Percentiles rank a stretch among this genome's conserved stretches.
These are phyloP conservation scores for Plasmodium reichenowi DNA, from an alignment of 169 alveolate species.

Conservation along the genomic window DNA sequence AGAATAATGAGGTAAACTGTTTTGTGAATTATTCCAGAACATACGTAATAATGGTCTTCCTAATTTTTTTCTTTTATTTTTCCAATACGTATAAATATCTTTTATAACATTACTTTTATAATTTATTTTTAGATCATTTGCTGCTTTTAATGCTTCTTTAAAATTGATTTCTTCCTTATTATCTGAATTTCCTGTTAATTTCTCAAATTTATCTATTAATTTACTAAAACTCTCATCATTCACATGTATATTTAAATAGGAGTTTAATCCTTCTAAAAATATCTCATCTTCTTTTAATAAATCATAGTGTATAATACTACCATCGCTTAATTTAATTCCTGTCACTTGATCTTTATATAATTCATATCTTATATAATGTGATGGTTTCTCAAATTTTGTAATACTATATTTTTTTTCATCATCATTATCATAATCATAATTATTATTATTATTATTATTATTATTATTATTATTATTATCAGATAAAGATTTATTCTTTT, in stretches of 20 bases:
- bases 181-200: constrained; percentile 77
- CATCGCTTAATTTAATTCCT: constrained; percentile 86
- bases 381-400: constrained; percentile 80
- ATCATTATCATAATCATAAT: too few relatives aligned
- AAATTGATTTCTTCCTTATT: constrained; percentile 76
- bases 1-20: constrained; percentile 87
- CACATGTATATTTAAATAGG: constrained; percentile 52
- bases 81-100: constrained; percentile 84
- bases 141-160: constrained; percentile 78
- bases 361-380: constrained; percentile 87
- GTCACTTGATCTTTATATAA: constrained; percentile 86
- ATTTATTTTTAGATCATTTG: constrained; percentile 40
- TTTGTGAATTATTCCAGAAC: constrained; percentile 89
- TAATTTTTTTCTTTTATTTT: constrained; percentile 81
- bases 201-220: constrained; percentile 84
- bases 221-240: constrained; percentile 78
- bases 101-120: constrained; percentile 60
- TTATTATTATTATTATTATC: too few relatives aligned
- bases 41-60: constrained; percentile 89
- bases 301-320: constrained; percentile 85
- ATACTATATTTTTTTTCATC: constrained; percentile 25
- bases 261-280: constrained; percentile 82
- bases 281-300: constrained; percentile 83
- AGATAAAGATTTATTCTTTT: too few relatives aligned
- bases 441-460: too few relatives aligned